These are phyloP conservation scores for Hexamita inflata DNA, from an alignment of 208 protist species.

Conservation along the genomic window DNA sequence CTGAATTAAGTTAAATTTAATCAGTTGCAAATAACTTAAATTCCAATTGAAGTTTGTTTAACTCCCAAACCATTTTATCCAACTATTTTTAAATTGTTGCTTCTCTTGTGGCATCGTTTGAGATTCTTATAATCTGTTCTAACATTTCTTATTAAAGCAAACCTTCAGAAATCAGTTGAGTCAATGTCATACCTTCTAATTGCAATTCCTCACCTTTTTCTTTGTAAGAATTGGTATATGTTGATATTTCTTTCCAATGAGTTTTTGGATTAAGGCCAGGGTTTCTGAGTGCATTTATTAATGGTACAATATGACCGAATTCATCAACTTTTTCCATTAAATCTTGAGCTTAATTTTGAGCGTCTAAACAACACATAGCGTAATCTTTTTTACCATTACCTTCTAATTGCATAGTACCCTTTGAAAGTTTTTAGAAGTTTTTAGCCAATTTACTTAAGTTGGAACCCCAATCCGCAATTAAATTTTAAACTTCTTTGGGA, in stretches of 20 bases:
- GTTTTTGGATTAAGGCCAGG: conserved; percentile 56
- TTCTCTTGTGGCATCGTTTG: conserved; percentile 50
- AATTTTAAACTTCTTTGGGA: background rate
- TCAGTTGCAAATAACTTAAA: conserved; percentile 47
- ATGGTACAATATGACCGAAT: conserved; percentile 69
- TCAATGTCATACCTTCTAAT: background rate
- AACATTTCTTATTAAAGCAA: conserved; percentile 40
- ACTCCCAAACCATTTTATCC: conserved; percentile 59
- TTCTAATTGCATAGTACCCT: background rate
- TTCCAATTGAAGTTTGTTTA: conserved; percentile 72
- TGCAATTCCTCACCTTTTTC: conserved; percentile 24
- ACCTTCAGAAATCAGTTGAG: conserved; percentile 42
- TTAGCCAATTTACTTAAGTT: background rate
- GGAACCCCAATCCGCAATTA: background rate
- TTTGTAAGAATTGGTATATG: conserved; percentile 25
- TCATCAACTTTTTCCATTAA: conserved; percentile 65
- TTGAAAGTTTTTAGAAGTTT: background rate
- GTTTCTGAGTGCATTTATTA: conserved; percentile 66
- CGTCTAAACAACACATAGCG: background rate
- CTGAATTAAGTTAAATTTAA: background rate
- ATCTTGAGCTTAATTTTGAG: background rate
- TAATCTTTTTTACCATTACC: background rate
- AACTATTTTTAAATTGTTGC: conserved; percentile 45
- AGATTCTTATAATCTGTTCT: conserved; percentile 40
- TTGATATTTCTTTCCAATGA: conserved; percentile 28